Base-by-base conservation (phyloP, 2,329 filamentous ascomycete species). In the Epichloe hybrida region DNA sequence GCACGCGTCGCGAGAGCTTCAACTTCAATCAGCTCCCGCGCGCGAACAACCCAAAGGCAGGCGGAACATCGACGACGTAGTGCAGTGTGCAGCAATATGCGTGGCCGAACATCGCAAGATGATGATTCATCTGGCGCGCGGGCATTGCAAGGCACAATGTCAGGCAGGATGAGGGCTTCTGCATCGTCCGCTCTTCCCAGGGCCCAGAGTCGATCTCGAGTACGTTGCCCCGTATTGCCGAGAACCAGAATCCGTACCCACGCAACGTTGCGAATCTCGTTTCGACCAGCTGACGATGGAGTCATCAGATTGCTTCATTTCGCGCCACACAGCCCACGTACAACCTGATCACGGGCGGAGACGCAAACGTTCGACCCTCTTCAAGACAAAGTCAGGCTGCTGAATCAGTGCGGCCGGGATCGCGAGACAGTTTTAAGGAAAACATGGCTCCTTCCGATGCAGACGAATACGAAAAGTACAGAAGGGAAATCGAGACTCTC, bases 401-500 rank as follows among this genome's bases (percentile, higher is more conserved):
- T 34, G 69, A 69, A 46, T 72, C 70, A 11, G 61, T 67, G 54
- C 70, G 68, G 21, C 69, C 70, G 43, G 67, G 69, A n/a, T 80
- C 77, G 44, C 72, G 70, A 55, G 77, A 80, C 51, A 80, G 76
- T 61, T 77, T 69, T 54, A 81, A 78, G 60, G 79, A 78, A 60
- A 81, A 81, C 60, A 69, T 76, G 57, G 74, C 76, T 35, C 78
- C 79, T 0, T 69, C 75, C 1, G 78, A 80, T 52, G 72, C 73
- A n/a, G 74, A 79, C 52, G 72, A 76, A 50, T 79, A 80, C 60
- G 78, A 81, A 60, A 73, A 70, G 44, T 78, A 77, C 61, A 71
- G 73, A 46, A 74, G 69, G 50, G 71, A 71, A 37, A 78, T 76
- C 53, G 90, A 97, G 61, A 84, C 90, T 56, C 75, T 97, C 27